phyloP scores from a whole-genome alignment of 805 yeast genomes.

The Saccharomycopsis sp. region DNA sequence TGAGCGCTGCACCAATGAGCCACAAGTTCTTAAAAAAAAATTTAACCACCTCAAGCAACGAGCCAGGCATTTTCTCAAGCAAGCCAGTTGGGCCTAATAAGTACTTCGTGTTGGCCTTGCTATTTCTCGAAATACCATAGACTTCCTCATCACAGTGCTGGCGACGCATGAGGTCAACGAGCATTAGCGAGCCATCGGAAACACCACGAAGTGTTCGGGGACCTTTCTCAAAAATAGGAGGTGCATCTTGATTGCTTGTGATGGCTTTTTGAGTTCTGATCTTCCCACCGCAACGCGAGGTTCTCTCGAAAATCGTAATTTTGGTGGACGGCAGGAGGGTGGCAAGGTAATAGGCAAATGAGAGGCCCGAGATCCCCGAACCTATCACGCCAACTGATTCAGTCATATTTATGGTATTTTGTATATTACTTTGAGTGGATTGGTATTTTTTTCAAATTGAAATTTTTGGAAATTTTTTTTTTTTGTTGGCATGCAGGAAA shows the following conservation, averaged over 20 bases:
- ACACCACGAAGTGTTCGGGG: constrained; percentile 86
- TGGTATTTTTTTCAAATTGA: no score
- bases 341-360: constrained; percentile 61
- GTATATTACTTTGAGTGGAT: no score
- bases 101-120: constrained; percentile 69
- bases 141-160: constrained; percentile 45
- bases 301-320: constrained; percentile 55
- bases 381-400: constrained; percentile 80
- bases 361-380: constrained; percentile 81
- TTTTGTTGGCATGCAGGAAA: no score
- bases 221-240: constrained; percentile 62
- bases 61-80: constrained; percentile 45
- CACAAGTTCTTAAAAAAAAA: neutral
- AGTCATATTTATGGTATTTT: no score
- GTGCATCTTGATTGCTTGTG: no score
- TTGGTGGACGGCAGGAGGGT: constrained; percentile 71
- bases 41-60: neutral
- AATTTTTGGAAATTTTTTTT: no score
- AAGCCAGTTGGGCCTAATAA: constrained; percentile 45
- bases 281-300: constrained; percentile 68
- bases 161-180: constrained; percentile 48
- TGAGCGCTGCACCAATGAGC: neutral
- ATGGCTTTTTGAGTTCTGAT: constrained; percentile 45
- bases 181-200: constrained; percentile 67
- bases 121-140: constrained; percentile 47